These are phyloP conservation scores for Chimonanthus salicifolius DNA, from an alignment of 164 flowering plant genomes.

Conservation along the genomic window DNA sequence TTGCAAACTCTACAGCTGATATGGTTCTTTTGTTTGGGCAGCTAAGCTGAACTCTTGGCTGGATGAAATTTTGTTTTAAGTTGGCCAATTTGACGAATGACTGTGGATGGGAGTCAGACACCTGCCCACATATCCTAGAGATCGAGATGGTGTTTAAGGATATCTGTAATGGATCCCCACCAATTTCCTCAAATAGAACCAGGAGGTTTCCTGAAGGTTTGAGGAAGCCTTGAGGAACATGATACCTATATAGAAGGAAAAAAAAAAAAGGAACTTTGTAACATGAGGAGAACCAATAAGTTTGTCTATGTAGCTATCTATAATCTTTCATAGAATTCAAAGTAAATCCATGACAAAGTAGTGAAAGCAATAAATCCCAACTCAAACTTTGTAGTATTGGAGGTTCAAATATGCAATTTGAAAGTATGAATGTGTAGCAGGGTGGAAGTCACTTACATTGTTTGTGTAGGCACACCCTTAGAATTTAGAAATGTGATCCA, in stretches of 20 bases:
- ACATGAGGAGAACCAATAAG: background rate
- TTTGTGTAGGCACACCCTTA: constrained; percentile 42
- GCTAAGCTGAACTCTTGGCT: constrained; percentile 32
- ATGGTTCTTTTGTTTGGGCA: constrained; percentile 40
- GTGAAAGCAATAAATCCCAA: too few species aligned
- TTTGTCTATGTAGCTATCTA: background rate
- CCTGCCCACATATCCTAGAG: constrained; percentile 31
- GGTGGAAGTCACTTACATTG: constrained; percentile 26
- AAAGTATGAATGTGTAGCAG: background rate
- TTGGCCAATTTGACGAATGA: constrained; percentile 13
- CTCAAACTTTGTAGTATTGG: too few species aligned
- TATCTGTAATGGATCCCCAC: constrained; percentile 51
- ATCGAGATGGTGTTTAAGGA: constrained; percentile 43
- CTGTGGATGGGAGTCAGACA: constrained; percentile 30
- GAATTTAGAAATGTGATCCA: constrained; percentile 55
- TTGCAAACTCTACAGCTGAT: constrained; percentile 49
- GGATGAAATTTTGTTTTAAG: constrained; percentile 1
- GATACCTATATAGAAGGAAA: constrained; percentile 40
- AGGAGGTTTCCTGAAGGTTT: constrained; percentile 50
- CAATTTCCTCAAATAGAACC: constrained; percentile 66
- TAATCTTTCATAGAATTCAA: background rate
- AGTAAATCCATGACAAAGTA: background rate
- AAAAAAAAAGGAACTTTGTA: background rate
- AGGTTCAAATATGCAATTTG: too few species aligned
- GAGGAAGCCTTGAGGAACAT: constrained; percentile 70